Base-by-base conservation (phyloP, 169 alveolate genomes). In the Perkinsus olseni region DNA sequence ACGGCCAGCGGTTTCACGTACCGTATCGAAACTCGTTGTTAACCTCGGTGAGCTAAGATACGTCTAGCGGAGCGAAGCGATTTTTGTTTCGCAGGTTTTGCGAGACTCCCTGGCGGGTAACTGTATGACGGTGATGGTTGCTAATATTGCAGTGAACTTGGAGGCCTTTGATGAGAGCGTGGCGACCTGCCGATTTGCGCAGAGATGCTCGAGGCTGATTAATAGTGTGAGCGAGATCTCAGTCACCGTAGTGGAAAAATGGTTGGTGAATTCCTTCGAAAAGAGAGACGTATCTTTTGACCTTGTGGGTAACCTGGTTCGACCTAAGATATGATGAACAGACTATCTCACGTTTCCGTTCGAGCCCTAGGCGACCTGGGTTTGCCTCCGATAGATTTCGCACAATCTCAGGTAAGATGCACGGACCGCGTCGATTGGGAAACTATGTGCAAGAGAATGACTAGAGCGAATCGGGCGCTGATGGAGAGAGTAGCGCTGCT, bases 1-100 rank as follows among this genome's bases (percentile, higher is more conserved):
- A 62, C 92, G 95, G 95, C 3, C 91, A n/a, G 50, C 94, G 92
- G 94, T 91, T 62, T 13, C 74, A 36, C 36, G 39, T 38, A 20
- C 92, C 74, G 40, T 37, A 39, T 45, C 51, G 74, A 24, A 62
- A 62, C 82, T 62, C 82, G 34, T 28, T 62, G 82, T 24, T 62
- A 3, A 62, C 82, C 1, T 62, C 82, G 82, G 82, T 62, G 31
- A 28, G 36, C 3, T 4, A 4, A 62, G 82, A 24, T 21, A 28
- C 31, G 82, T 62, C 82, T 13, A 62, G 82, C 82, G 34, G 82
- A 62, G 82, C 82, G 34, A 62, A 28, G 28, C 34, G 82, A 62
- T 62, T 21, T 13, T 13, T 28, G 37, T 62, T 13, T 24, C 17
- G 82, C 34, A 62, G 82, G 34, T 62, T 62, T 62, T 62, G 34